Base-by-base conservation (phyloP, 306 rosid species). In the Cyclanthera cordifolia region DNA sequence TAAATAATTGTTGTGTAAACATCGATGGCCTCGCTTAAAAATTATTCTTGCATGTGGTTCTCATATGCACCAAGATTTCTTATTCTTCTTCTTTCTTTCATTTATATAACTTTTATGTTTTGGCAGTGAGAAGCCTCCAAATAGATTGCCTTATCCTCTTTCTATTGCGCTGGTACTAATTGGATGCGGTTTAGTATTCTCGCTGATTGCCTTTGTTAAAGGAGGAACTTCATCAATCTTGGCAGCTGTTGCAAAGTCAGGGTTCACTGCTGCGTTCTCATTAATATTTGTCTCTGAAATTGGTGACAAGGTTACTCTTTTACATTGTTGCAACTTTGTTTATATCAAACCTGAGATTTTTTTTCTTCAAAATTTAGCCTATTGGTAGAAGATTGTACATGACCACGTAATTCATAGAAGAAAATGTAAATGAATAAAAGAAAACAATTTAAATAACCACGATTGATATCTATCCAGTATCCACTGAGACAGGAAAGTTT, bases 231-330 rank as follows among this genome's bases (percentile, higher is more conserved):
- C 95, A 49, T 61, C 90, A 39, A 60, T 86, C 48, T 75, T 93
- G 75, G 90, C 86, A 69, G 96, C 91, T 74, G 67, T 93, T 55
- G 82, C 99, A 60, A 93, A 90, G 77, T 83, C 99, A 52, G 99
- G 99, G 72, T 89, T 93, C 81, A 86, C 99, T 54, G 99, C 99
- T 74, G 99, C 99, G n/a, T 93, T 93, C 76, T 71, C 93, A 48
- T 85, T 93, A 73, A 93, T 93, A 83, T 90, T 85, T 82, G 90
- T 93, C 75, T 93, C 99, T 73, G 99, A 93, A 87, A 93, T 93
- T 73, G 99, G 99, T 23, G 99, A 93, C 85, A 93, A 93, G 96
- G 96, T 93, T 25, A 47, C 14, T 20, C 46, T 41, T 21, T 65
- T 65, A 43, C 70, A 41, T 45, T 14, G 23, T 23, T 3, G 53